phyloP scores from a whole-genome alignment of 176 grass and related monocot species.

The Microstegium vimineum region DNA sequence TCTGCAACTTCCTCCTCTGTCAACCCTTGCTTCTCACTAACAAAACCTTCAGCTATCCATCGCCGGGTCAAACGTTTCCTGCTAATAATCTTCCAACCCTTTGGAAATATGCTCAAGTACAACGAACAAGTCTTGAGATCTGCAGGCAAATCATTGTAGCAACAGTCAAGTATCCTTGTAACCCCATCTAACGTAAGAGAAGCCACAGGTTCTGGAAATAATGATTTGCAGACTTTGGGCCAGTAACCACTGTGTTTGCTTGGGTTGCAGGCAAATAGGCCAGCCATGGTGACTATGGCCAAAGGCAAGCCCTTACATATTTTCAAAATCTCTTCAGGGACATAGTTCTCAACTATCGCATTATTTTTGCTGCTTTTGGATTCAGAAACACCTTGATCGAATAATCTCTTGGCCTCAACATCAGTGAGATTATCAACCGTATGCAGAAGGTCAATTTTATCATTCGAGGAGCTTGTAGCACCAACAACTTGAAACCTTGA shows the following conservation, averaged over 20 bases:
- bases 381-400: background rate
- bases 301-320: background rate
- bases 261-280: background rate
- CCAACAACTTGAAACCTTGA: conserved; percentile 24
- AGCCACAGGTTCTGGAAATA: background rate
- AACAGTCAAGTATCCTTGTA: background rate
- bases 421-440: background rate
- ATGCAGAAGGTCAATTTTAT: background rate
- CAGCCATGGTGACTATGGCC: background rate
- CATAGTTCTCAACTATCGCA: background rate
- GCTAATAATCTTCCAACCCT: conserved; percentile 4
- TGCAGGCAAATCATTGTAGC: conserved; percentile 2
- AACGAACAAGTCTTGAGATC: background rate
- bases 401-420: background rate
- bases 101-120: conserved; percentile 19
- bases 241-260: background rate
- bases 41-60: conserved; percentile 24
- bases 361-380: background rate
- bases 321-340: background rate
- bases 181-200: background rate
- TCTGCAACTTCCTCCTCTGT: background rate
- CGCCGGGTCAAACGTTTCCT: background rate
- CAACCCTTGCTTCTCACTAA: background rate
- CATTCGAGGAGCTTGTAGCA: background rate
- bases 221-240: background rate